Conservation (phyloP, 192 early-diverging fungal genomes). For the Martensiomyces pterosporus region DNA sequence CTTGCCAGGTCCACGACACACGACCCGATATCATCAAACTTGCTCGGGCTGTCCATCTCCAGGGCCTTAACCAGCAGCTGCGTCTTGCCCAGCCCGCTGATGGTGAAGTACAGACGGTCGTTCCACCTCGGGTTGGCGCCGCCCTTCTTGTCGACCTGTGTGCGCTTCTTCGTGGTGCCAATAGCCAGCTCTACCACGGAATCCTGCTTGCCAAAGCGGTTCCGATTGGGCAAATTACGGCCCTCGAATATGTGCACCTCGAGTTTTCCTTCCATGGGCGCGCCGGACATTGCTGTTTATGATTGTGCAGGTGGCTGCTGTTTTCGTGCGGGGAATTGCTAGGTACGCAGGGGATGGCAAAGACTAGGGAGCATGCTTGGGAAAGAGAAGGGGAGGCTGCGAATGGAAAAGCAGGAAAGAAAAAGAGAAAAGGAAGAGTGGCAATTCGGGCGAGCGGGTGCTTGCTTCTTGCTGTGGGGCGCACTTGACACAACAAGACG, state of each 20-base stretch:
- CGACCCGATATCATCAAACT: constrained; percentile 36
- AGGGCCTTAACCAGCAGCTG: constrained; percentile 34
- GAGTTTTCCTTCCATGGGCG: constrained; percentile 33
- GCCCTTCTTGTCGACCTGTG: constrained; percentile 50
- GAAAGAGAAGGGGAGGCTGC: background rate
- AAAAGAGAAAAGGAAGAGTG: constrained; percentile 5
- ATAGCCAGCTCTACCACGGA: constrained; percentile 36
- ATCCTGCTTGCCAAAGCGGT: constrained; percentile 45
- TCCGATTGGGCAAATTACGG: constrained; percentile 41
- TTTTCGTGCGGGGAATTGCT: too few relatives aligned
- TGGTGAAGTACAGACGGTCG: constrained; percentile 34
- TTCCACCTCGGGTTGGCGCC: constrained; percentile 49
- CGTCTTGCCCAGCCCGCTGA: constrained; percentile 35
- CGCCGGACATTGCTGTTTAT: constrained; percentile 6
- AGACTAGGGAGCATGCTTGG: background rate
- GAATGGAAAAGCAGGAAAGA: background rate
- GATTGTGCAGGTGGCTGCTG: too few relatives aligned
- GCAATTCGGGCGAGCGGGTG: too few relatives aligned
- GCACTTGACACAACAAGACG: too few relatives aligned
- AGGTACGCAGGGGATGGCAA: too few relatives aligned
- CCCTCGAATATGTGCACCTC: constrained; percentile 46
- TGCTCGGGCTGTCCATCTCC: constrained; percentile 40
- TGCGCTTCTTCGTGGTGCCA: constrained; percentile 40
- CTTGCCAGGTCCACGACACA: constrained; percentile 40
- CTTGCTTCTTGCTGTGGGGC: too few relatives aligned